A percentile compares a stretch with the other conserved stretches of the same genome.
Evolutionary conservation across 1,284 basidiomycete genomes (phyloP).

Genomic region (Ustilago esculenta): DNA sequence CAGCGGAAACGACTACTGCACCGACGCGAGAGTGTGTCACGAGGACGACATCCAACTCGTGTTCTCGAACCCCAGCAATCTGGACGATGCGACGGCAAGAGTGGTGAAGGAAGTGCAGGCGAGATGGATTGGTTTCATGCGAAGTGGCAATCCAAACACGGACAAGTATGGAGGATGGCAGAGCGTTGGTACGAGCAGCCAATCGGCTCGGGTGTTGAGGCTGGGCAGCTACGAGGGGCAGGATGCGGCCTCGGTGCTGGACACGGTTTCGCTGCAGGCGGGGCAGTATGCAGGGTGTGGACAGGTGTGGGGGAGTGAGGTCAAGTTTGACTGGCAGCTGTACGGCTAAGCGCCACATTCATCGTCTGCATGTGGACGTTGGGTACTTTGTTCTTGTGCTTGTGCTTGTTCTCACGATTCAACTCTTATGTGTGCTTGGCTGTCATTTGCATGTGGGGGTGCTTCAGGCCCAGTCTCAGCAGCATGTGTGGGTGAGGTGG

Average conservation of each 20-base stretch:
- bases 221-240: slow-evolving; percentile 15
- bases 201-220: slow-evolving; percentile 30
- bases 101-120: slow-evolving; percentile 42
- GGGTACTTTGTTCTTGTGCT: too few relatives aligned
- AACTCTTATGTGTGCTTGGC: too few relatives aligned
- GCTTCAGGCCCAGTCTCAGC: too few relatives aligned
- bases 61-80: slow-evolving; percentile 29
- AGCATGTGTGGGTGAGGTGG: too few relatives aligned
- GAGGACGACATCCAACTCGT: slow-evolving; percentile 59
- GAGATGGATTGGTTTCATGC: slow-evolving; percentile 41
- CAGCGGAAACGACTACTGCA: slow-evolving; percentile 45
- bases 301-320: slow-evolving; percentile 36
- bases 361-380: neutral
- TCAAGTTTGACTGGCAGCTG: slow-evolving; percentile 58
- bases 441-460: too few relatives aligned
- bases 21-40: slow-evolving; percentile 43
- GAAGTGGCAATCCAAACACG: slow-evolving; percentile 43
- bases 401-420: too few relatives aligned
- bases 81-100: slow-evolving; percentile 1
- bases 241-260: slow-evolving; percentile 6
- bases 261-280: slow-evolving; percentile 21
- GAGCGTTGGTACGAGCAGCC: neutral
- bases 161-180: slow-evolving; percentile 23
- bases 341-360: slow-evolving; percentile 26
- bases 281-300: slow-evolving; percentile 29